Base-by-base conservation (phyloP, 2,329 filamentous ascomycete species). In the Colletotrichum orbiculare region DNA sequence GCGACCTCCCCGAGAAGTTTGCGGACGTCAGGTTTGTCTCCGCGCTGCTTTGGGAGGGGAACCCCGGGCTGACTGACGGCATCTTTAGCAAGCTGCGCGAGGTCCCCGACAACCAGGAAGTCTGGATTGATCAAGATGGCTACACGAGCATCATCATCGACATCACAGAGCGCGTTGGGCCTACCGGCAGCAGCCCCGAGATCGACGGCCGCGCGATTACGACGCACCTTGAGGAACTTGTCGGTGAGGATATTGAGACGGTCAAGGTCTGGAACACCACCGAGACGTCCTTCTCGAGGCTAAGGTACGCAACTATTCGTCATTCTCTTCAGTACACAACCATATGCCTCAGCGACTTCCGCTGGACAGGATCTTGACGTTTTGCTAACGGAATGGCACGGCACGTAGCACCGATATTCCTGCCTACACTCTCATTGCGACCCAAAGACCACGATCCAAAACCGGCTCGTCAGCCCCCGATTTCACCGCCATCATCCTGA, bases 81-180 rank as follows among this genome's bases (percentile, higher is more conserved):
- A 4, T 17, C n/a, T 54, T 56, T 67, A 93, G 91, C 79, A 85
- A 86, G 59, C 85, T 94, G 70, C 89, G 91, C 68, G 86, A 93
- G 78, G 88, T 94, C 6, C 91, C 91, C 54, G 90, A 95, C 75
- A 92, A 96, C 77, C 94, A 98, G 81, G 95, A 97, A 82, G 91
- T 97, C 71, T 97, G 89, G 81, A 90, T 97, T 73, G 93, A 96
- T 75, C 85, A 87, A 69, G 85, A 91, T 68, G 94, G 93, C 54
- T 94, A 94, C 77, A 93, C 92, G 3, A 94, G 87, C 78, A 89
- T 97, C 75, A 94, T 97, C 71, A 86, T 97, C 77, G 95, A 98
- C 73, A 93, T 98, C 73, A 91, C 92, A 59, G 91, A 97, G 81
- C 91, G 92, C 60, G 90, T 97, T 25, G 86, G 87, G 65, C 75